phyloP scores from a whole-genome alignment of 2,329 filamentous ascomycete species.

The Calonectria crousiana region DNA sequence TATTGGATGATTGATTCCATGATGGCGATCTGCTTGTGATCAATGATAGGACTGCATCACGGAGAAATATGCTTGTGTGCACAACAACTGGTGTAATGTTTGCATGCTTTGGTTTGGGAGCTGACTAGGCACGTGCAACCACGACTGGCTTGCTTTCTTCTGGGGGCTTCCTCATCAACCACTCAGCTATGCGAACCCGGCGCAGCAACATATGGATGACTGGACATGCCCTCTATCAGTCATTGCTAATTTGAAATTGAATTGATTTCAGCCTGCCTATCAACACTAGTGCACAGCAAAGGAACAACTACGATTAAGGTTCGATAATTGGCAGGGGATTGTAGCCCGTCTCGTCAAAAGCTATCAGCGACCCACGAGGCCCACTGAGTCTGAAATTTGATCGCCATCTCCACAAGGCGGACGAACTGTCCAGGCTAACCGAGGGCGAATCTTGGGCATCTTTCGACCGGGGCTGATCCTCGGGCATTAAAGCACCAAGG shows the following conservation, averaged over 20 bases:
- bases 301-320: not conserved
- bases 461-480: not conserved
- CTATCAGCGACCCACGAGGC: not conserved
- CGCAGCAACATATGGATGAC: not conserved
- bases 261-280: not conserved
- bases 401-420: not conserved
- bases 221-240: not conserved
- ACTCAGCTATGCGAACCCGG: not conserved
- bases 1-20: not conserved
- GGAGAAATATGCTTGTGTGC: not conserved
- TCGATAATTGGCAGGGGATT: not conserved
- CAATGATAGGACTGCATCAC: not conserved
- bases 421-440: not conserved
- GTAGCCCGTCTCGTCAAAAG: not conserved
- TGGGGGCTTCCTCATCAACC: not conserved
- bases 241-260: not conserved
- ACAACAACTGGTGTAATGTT: not conserved
- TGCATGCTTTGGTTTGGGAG: not conserved
- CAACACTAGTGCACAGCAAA: not conserved
- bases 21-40: not conserved
- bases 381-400: not conserved
- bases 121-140: not conserved
- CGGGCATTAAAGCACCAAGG: not conserved
- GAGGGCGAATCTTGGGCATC: not conserved
- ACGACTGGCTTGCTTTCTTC: not conserved